phyloP scores from a whole-genome alignment of 78 protist species.

The Creolimax fragrantissima region DNA sequence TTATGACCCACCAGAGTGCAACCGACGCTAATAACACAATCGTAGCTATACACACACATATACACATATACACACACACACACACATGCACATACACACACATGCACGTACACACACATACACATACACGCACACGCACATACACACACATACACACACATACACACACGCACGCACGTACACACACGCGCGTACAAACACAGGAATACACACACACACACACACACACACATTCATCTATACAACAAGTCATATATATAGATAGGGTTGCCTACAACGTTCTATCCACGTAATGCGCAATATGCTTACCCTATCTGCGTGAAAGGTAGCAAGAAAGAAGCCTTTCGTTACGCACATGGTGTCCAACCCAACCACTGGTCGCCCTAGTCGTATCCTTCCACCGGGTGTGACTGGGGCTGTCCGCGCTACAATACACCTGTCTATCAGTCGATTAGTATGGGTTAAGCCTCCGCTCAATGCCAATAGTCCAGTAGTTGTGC shows the following conservation, averaged over 20 bases:
- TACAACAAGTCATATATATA: background rate
- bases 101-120: background rate
- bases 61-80: background rate
- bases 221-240: background rate
- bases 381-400: background rate
- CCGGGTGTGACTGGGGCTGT: background rate
- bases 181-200: background rate
- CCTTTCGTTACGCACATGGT: too few species aligned
- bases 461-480: background rate
- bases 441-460: background rate
- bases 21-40: background rate
- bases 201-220: background rate
- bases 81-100: background rate
- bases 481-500: background rate
- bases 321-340: too few species aligned
- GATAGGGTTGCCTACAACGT: background rate
- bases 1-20: too few species aligned
- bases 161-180: background rate
- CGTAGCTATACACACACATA: background rate
- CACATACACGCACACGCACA: background rate
- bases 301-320: too few species aligned
- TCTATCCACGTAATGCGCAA: too few species aligned
- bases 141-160: background rate
- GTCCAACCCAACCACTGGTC: too few species aligned
- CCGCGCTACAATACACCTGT: background rate